Conservation (phyloP, 2,329 filamentous ascomycete species). For the Podosphaera xanthii region DNA sequence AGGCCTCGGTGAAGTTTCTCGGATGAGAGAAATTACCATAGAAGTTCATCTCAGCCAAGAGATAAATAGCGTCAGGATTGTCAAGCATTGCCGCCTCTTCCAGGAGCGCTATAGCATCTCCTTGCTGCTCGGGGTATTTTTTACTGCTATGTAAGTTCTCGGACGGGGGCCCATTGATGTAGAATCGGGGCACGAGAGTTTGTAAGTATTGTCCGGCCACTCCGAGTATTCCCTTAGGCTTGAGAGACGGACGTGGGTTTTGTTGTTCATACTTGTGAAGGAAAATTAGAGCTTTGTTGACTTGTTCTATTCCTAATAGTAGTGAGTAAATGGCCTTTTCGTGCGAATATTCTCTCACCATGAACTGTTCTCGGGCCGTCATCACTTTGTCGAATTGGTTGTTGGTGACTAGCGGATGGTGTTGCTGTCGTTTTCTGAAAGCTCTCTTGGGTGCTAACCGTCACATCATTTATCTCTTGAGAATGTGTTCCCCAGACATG, state of each 20-base stretch:
- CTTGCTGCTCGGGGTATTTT: slow-evolving; percentile 26
- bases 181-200: slow-evolving; percentile 37
- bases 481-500: slow-evolving; percentile 8
- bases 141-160: slow-evolving; percentile 5
- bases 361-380: slow-evolving; percentile 8
- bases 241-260: slow-evolving; percentile 17
- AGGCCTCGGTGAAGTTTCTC: slow-evolving; percentile 56
- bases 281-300: slow-evolving; percentile 17
- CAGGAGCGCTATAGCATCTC: slow-evolving; percentile 33
- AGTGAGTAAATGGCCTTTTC: slow-evolving; percentile 5
- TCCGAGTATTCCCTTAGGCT: slow-evolving; percentile 33
- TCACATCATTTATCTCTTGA: slow-evolving; percentile 7
- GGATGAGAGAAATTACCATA: slow-evolving; percentile 85
- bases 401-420: slow-evolving; percentile 11
- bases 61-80: slow-evolving; percentile 64
- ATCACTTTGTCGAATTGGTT: slow-evolving; percentile 9
- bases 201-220: slow-evolving; percentile 36
- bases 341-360: slow-evolving; percentile 6
- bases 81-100: slow-evolving; percentile 29
- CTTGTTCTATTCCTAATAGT: slow-evolving; percentile 13
- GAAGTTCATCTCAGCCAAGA: slow-evolving; percentile 88
- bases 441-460: slow-evolving; percentile 8
- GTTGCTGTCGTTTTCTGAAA: slow-evolving; percentile 11
- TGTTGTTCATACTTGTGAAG: slow-evolving; percentile 15
- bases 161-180: slow-evolving; percentile 34